Evolutionary conservation across 257 asterid species (phyloP).

Genomic region (Lavandula angustifolia): DNA sequence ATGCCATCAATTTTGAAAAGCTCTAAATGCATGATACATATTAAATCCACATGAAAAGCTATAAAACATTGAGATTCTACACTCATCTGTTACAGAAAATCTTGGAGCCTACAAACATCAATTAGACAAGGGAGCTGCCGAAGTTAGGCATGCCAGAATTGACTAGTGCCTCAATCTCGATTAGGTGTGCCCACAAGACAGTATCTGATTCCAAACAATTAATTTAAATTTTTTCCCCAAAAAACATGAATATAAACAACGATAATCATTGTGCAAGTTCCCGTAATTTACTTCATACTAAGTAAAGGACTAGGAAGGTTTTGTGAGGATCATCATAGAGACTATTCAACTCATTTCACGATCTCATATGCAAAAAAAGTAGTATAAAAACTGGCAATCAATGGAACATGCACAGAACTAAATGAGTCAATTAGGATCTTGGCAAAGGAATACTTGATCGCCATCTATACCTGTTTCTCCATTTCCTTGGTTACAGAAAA

Average conservation of each 20-base stretch:
- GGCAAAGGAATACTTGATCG: constrained; percentile 27
- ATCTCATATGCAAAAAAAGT: constrained; percentile 19
- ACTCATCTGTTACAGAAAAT: background rate
- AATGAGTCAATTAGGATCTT: background rate
- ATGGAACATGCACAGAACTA: constrained; percentile 5
- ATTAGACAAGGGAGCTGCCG: no score
- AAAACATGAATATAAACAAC: no score
- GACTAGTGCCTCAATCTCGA: background rate
- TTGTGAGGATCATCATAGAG: background rate
- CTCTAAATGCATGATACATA: background rate
- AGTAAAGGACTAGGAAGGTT: background rate
- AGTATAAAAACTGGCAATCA: background rate
- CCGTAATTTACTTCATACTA: no score
- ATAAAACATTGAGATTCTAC: constrained; percentile 15
- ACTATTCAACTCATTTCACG: constrained; percentile 22
- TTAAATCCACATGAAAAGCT: constrained; percentile 10
- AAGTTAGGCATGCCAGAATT: no score
- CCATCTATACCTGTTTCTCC: constrained; percentile 80
- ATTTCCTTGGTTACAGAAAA: constrained; percentile 92
- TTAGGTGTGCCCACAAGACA: background rate
- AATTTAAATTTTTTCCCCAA: no score
- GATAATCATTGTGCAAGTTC: no score
- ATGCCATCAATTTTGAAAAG: constrained; percentile 1
- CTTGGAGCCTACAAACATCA: background rate
- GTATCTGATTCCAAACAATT: no score